These are phyloP conservation scores for Gautieria morchelliformis DNA, from an alignment of 768 basidiomycete species.

Conservation along the genomic window DNA sequence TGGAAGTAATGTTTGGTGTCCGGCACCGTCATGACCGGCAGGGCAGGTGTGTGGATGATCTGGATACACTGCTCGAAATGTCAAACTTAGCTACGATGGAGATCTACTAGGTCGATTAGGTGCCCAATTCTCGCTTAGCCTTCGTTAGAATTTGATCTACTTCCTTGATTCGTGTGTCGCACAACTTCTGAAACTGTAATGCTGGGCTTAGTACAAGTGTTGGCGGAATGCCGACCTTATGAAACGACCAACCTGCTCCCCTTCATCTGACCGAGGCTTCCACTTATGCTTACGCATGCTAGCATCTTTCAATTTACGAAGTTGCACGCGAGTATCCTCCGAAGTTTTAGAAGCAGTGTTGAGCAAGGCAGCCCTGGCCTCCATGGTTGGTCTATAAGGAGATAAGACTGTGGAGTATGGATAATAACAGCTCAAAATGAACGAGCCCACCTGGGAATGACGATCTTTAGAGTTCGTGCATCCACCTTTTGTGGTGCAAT, in stretches of 20 bases:
- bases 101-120: not conserved
- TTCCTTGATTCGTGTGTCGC: constrained; percentile 51
- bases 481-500: constrained; percentile 67
- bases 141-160: constrained; percentile 56
- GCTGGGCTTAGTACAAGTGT: not conserved
- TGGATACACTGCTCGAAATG: too few relatives aligned
- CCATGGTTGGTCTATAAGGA: constrained; percentile 59
- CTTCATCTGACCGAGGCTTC: constrained; percentile 55
- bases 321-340: constrained; percentile 66
- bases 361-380: constrained; percentile 50
- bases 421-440: not conserved
- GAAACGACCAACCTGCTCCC: constrained; percentile 51
- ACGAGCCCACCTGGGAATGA: constrained; percentile 58
- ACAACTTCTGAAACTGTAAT: constrained; percentile 63
- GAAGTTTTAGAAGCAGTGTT: constrained; percentile 50
- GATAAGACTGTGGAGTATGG: not conserved
- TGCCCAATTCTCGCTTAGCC: constrained; percentile 10
- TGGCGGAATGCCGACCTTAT: not conserved
- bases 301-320: constrained; percentile 60
- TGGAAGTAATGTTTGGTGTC: too few relatives aligned
- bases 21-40: too few relatives aligned
- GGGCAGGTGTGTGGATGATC: too few relatives aligned
- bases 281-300: constrained; percentile 63
- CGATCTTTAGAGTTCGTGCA: constrained; percentile 62
- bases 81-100: too few relatives aligned